Base-by-base conservation (phyloP, 306 rosid species). In the Adenanthera pavonina region DNA sequence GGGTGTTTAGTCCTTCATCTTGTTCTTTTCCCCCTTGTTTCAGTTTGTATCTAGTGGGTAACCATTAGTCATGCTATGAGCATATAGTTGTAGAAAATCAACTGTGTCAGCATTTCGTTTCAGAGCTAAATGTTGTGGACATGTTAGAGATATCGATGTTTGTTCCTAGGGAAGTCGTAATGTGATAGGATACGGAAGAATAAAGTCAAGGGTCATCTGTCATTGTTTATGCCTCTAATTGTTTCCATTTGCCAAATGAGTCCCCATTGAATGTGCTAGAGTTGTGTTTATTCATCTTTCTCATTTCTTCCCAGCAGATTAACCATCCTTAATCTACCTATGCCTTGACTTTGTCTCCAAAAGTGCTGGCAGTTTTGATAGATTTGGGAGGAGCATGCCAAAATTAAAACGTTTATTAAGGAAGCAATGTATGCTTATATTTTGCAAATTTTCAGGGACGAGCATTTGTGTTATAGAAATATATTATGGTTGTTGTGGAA, bases 11-110 rank as follows among this genome's bases (percentile, higher is more conserved):
- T 47, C 69, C 44, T 44, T 57, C 49, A 15, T 75, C 74, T 62
- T 87, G 76, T 78, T 65, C 47, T 19, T n/a, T 76, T 56, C 66
- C 43, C 79, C 79, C 74, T 38, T 43, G 69, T 64, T 81, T 46
- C 77, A 19, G 78, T 46, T 47, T 72, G 68, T 83, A 33, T 44
- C 12, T 41, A 17, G 20, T 80, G 69, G 75, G 25, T 34, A 62
- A 11, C 56, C 56, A 62, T 62, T 13, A 2, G 11, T 19, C 40
- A 40, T 30, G 62, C 20, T 51, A 73, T 72, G 68, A 8, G 48
- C 53, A 10, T 44, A 30, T 47, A 17, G 4, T 65, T 36, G 12
- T 46, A 41, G 51, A 75, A 35, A 40, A 20, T 46, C 19, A 75
- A 79, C 47, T 49, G 2, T 70, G 78, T 40, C 66, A 51, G 35